Evolutionary conservation across 139 green algal genomes (phyloP), one percentile per base, ranked within the genome.

Genomic region (Chlamydomonas sp.): DNA sequence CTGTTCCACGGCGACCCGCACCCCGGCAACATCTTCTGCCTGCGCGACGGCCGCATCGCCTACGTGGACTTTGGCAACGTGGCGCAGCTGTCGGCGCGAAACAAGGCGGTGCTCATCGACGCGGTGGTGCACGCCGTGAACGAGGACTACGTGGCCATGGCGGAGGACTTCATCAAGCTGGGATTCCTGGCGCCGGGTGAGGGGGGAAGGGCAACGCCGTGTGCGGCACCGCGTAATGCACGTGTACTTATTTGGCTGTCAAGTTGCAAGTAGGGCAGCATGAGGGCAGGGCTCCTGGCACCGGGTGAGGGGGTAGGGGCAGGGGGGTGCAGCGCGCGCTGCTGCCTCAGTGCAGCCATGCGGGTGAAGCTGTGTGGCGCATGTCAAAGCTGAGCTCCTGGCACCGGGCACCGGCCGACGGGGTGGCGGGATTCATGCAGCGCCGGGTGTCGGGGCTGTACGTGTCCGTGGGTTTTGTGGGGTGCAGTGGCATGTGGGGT

Each of bases 11-110:
- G 98, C n/a, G 98, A 99, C 90, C 97, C 97, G 0, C 97, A 99
- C 86, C 94, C 97, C 1, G 95, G 95, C 61, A 99, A 99, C 94
- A 99, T 99, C 86, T 99, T 99, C 91, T 96, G 95, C 78, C 92
- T 99, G 93, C 66, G 78, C 0, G 98, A 99, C 84, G 98, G 98
- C 59, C 96, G 98, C 91, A 99, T 99, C 87, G 98, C 98, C 8
- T 99, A 99, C 84, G 98, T 99, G 0, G 98, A 99, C 94, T 99
- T 99, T 93, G 98, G 98, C 83, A 99, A 99, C 86, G 98, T 99
- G 60, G 97, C 97, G n/a, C 95, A 99, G 92, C 93, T 99, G 59
- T 95, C 87, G 69, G 92, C 96, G 88, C 73, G 83, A 63, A 97
- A 96, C 94, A 97, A 97, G 91, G 89, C 93, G 91, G 91, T 94